Conservation (phyloP, 192 early-diverging fungal species). For the Coemansia sp. region DNA sequence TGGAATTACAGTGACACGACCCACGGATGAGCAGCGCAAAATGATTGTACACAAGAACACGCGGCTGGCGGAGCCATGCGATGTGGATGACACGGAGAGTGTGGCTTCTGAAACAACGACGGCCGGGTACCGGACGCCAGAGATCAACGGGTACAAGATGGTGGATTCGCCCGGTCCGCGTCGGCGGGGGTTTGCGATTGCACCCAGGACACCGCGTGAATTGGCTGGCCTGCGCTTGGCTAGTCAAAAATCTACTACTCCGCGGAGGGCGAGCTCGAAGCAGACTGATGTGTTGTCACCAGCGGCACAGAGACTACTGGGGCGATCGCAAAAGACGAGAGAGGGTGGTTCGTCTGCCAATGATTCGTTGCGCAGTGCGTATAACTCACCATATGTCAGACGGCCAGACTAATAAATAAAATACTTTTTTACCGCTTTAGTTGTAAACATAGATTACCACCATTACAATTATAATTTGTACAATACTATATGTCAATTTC, state of each 20-base stretch:
- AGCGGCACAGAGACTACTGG: constrained; percentile 33
- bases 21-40: background rate
- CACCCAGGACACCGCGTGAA: constrained; percentile 20
- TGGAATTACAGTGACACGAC: background rate
- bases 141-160: constrained; percentile 36
- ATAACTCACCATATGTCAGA: constrained; percentile 33
- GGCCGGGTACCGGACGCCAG: constrained; percentile 18
- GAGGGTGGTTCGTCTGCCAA: background rate
- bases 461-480: too few species aligned
- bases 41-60: constrained; percentile 37
- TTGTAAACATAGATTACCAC: too few species aligned
- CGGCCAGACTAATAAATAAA: background rate
- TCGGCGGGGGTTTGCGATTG: constrained; percentile 18
- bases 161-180: constrained; percentile 5
- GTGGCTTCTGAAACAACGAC: constrained; percentile 8
- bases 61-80: constrained; percentile 3
- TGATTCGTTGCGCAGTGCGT: constrained; percentile 15
- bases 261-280: background rate
- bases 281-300: constrained; percentile 23
- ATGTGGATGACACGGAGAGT: constrained; percentile 12
- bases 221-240: constrained; percentile 9
- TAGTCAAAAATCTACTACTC: background rate
- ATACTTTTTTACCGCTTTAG: too few species aligned
- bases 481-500: too few species aligned
- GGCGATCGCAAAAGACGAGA: background rate